These are phyloP conservation scores for Hyphodiscus hymeniophilus DNA, from an alignment of 495 filamentous ascomycete genomes.

Conservation along the genomic window DNA sequence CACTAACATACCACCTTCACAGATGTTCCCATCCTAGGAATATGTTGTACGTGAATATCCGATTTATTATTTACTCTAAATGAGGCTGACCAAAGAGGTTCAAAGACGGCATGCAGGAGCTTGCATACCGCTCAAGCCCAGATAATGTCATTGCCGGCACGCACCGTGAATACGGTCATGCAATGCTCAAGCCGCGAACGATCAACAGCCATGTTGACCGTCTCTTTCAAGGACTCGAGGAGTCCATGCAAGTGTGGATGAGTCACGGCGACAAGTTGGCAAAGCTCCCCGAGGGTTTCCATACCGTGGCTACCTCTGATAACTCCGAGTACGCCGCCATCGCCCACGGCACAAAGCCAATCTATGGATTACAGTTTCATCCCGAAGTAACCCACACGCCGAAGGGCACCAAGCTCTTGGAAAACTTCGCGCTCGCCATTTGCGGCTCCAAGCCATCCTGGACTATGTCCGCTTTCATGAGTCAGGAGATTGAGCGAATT, in stretches of 20 bases:
- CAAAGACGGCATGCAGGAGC: slow-evolving; percentile 60
- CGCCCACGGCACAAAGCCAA: slow-evolving; percentile 58
- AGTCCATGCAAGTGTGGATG: slow-evolving; percentile 70
- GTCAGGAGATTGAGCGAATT: slow-evolving; percentile 70
- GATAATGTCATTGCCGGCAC: slow-evolving; percentile 66
- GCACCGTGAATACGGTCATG: slow-evolving; percentile 64
- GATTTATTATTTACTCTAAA: slow-evolving; percentile 5
- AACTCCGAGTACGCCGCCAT: slow-evolving; percentile 78
- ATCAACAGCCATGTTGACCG: slow-evolving; percentile 51
- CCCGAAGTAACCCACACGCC: slow-evolving; percentile 72
- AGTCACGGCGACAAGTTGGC: slow-evolving; percentile 77
- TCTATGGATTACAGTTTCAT: slow-evolving; percentile 79
- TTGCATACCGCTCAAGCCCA: slow-evolving; percentile 64
- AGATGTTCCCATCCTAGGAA: slow-evolving; percentile 12
- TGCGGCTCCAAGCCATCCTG: slow-evolving; percentile 67
- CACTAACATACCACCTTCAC: slow-evolving; percentile 8
- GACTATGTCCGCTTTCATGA: slow-evolving; percentile 74
- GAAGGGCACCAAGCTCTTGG: slow-evolving; percentile 54
- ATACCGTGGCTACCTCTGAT: slow-evolving; percentile 59
- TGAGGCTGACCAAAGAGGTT: slow-evolving; percentile 4
- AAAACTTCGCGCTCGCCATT: slow-evolving; percentile 78
- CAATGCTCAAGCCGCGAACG: slow-evolving; percentile 27
- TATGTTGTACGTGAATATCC: slow-evolving; percentile 9
- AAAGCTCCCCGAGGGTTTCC: slow-evolving; percentile 60
- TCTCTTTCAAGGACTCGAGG: slow-evolving; percentile 62